Evolutionary conservation across 108 stramenopile species (phyloP).

Genomic region (Mediolabrus comicus): DNA sequence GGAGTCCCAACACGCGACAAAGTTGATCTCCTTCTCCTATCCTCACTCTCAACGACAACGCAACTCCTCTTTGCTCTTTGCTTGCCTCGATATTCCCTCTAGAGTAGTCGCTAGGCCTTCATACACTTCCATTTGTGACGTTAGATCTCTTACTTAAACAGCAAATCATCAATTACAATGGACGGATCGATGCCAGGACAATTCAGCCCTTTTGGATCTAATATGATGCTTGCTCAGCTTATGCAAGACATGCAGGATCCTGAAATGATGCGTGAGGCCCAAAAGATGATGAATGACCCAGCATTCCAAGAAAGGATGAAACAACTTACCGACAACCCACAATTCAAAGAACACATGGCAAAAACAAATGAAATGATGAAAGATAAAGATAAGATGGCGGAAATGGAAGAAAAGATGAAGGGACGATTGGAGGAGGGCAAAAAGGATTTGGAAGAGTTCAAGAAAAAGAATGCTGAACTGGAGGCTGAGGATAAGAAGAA

Average conservation of each 20-base stretch:
- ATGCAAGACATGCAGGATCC: conserved; percentile 92
- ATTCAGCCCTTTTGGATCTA: conserved; percentile 40
- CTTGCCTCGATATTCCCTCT: too few species aligned
- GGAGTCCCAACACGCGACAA: not conserved
- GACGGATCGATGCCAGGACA: not conserved
- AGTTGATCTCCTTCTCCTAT: not conserved
- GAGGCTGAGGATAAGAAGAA: conserved; percentile 27
- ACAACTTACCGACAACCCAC: conserved; percentile 61
- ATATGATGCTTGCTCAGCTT: conserved; percentile 83
- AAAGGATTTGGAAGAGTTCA: conserved; percentile 55
- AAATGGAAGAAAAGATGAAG: conserved; percentile 74
- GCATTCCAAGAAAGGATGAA: conserved; percentile 83
- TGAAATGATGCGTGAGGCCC: conserved; percentile 85
- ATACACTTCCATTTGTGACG: too few species aligned
- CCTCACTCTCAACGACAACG: too few species aligned
- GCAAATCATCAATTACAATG: not conserved
- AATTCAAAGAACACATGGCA: conserved; percentile 66
- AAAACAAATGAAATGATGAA: conserved; percentile 66
- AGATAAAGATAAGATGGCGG: conserved; percentile 75
- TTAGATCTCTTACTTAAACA: not conserved
- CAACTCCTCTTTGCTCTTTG: too few species aligned
- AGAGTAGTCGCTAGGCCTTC: too few species aligned
- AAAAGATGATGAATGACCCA: conserved; percentile 87
- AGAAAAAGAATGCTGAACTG: conserved; percentile 51
- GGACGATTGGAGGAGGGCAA: conserved; percentile 63